Evolutionary conservation across 1,284 basidiomycete genomes (phyloP).

Genomic region (Irpex sp.): DNA sequence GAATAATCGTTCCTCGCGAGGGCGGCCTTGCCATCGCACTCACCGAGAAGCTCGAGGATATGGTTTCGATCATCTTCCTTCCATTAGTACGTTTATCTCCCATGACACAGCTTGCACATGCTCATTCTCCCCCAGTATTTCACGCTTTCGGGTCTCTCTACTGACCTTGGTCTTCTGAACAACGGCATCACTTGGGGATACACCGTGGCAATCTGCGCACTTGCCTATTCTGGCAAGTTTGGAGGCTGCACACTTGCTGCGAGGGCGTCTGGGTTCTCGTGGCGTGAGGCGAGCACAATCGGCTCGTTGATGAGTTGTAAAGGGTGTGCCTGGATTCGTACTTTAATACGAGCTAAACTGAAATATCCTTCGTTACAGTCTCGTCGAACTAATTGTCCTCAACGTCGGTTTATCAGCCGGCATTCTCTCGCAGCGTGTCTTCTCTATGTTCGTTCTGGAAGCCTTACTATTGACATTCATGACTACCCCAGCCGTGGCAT

Average conservation of each 20-base stretch:
- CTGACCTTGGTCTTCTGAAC: constrained; percentile 61
- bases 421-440: constrained; percentile 64
- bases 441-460: constrained; percentile 91
- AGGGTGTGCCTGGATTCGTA: constrained; percentile 38
- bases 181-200: constrained; percentile 59
- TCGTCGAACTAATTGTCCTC: constrained; percentile 62
- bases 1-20: constrained; percentile 62
- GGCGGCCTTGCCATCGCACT: constrained; percentile 58
- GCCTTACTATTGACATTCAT: constrained; percentile 84
- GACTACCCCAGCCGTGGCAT: constrained; percentile 83
- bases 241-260: constrained; percentile 53
- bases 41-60: constrained; percentile 67
- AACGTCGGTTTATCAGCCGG: constrained; percentile 69
- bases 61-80: constrained; percentile 56
- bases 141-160: constrained; percentile 62
- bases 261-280: constrained; percentile 46
- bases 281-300: constrained; percentile 61
- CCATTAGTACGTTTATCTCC: constrained; percentile 43
- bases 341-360: not conserved
- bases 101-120: not conserved
- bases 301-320: constrained; percentile 76
- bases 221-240: constrained; percentile 63
- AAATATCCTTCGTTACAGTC: constrained; percentile 21
- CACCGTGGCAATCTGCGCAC: constrained; percentile 43
- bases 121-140: constrained; percentile 41